These are phyloP conservation scores for Neurospora africana DNA, from an alignment of 495 filamentous ascomycete species.

Conservation along the genomic window DNA sequence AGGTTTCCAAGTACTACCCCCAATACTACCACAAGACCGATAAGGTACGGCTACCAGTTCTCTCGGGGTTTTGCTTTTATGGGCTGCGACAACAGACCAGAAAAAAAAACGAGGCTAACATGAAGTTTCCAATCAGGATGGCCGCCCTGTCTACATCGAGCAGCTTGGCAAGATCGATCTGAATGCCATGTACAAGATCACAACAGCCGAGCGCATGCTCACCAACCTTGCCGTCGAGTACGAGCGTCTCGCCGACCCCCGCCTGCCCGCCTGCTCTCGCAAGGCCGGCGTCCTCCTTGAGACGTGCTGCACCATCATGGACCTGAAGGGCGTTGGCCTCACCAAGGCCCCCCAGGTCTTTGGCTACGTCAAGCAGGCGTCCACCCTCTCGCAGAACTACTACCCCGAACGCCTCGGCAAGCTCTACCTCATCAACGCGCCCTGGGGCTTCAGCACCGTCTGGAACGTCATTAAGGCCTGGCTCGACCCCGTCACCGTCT, in stretches of 20 bases:
- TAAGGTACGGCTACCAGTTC: constrained; percentile 48
- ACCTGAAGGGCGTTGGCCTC: constrained; percentile 86
- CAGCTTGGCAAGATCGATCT: constrained; percentile 91
- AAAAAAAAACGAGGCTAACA: constrained; percentile 1
- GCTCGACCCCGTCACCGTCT: constrained; percentile 90
- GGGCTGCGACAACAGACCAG: background rate
- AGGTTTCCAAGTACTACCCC: constrained; percentile 88
- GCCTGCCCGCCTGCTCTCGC: constrained; percentile 89
- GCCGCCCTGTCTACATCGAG: constrained; percentile 94
- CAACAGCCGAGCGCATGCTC: constrained; percentile 84
- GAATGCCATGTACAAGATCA: constrained; percentile 76
- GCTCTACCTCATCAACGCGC: constrained; percentile 94
- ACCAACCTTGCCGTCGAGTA: constrained; percentile 94
- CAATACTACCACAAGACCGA: constrained; percentile 99
- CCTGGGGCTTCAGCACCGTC: constrained; percentile 79
- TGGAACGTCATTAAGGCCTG: constrained; percentile 83
- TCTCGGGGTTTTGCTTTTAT: background rate
- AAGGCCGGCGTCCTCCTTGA: constrained; percentile 83
- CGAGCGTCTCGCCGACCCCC: constrained; percentile 87
- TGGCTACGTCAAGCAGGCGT: constrained; percentile 56
- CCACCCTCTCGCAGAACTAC: constrained; percentile 80
- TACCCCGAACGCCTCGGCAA: constrained; percentile 86
- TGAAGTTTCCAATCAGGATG: constrained; percentile 50
- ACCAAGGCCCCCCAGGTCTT: constrained; percentile 68
- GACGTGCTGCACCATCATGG: constrained; percentile 96